Conservation (phyloP, 768 basidiomycete genomes). For the Cyathus striatus region DNA sequence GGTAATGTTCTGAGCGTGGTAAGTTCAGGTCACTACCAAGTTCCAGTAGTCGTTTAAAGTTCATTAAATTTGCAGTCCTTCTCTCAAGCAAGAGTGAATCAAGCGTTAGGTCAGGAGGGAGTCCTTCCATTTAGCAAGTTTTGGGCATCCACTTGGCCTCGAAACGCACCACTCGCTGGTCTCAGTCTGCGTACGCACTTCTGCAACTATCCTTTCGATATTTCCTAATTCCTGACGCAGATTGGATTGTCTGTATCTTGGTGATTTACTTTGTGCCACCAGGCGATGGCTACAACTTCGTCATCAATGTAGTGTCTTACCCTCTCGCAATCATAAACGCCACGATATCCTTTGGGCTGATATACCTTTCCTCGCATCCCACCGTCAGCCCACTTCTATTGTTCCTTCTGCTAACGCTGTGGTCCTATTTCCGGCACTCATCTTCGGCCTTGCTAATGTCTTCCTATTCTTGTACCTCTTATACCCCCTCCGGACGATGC, state of each 20-base stretch:
- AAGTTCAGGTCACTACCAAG: slow-evolving; percentile 8
- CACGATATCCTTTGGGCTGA: slow-evolving; percentile 44
- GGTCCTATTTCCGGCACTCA: slow-evolving; percentile 19
- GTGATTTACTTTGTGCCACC: slow-evolving; percentile 43
- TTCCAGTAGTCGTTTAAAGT: slow-evolving; percentile 24
- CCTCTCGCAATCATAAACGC: slow-evolving; percentile 47
- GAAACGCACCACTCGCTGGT: slow-evolving; percentile 53
- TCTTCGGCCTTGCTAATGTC: slow-evolving; percentile 57
- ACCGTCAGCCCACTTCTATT: slow-evolving; percentile 20
- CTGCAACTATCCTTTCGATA: slow-evolving; percentile 7
- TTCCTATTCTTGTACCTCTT: slow-evolving; percentile 55
- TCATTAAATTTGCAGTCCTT: slow-evolving; percentile 15
- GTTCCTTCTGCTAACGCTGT: no score
- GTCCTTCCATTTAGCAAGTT: slow-evolving; percentile 55
- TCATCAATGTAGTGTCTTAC: slow-evolving; percentile 53
- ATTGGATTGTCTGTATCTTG: slow-evolving; percentile 30
- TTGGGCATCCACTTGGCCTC: slow-evolving; percentile 59
- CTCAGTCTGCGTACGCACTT: slow-evolving; percentile 44
- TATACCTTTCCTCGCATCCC: slow-evolving; percentile 27
- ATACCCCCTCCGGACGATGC: slow-evolving; percentile 42
- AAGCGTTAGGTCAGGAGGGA: slow-evolving; percentile 60
- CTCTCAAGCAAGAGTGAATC: slow-evolving; percentile 41
- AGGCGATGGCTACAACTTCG: slow-evolving; percentile 65
- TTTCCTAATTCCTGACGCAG: slow-evolving; percentile 7
- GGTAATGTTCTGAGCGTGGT: slow-evolving; percentile 50